Percentiles rank a stretch among this genome's conserved stretches.
Conservation (phyloP, 108 stramenopile genomes). For the Discostella stelligeroides region DNA sequence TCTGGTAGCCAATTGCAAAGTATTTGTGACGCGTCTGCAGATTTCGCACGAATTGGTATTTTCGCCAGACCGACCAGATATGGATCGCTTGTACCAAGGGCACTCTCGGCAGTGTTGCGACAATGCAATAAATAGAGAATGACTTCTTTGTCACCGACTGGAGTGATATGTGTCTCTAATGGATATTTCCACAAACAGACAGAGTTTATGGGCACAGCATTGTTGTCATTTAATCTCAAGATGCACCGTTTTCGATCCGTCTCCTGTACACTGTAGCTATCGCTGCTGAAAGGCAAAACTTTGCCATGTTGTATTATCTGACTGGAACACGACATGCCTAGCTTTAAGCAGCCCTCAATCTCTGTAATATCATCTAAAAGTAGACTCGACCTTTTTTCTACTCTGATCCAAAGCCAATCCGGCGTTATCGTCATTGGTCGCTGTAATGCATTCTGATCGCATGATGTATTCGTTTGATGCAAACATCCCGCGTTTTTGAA, state of each 20-base stretch:
- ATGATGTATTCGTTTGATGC: neutral
- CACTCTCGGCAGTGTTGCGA: neutral
- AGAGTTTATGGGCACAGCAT: neutral
- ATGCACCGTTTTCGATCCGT: neutral
- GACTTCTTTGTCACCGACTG: neutral
- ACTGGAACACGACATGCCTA: slow-evolving; percentile 11
- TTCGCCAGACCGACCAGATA: slow-evolving; percentile 1
- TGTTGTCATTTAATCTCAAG: slow-evolving; percentile 1
- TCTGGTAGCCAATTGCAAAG: slow-evolving; percentile 14
- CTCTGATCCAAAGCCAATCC: slow-evolving; percentile 26
- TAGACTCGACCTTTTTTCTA: slow-evolving; percentile 18
- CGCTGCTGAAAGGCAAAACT: neutral
- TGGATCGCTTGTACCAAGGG: neutral
- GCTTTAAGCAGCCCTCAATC: slow-evolving; percentile 4
- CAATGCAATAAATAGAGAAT: slow-evolving; percentile 13
- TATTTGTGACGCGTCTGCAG: neutral
- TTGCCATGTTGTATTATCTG: slow-evolving; percentile 12
- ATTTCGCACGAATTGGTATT: slow-evolving; percentile 9
- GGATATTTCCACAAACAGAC: slow-evolving; percentile 20
- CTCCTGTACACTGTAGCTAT: neutral
- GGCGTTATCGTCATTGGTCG: slow-evolving; percentile 25
- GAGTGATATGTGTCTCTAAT: slow-evolving; percentile 8
- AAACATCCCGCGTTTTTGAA: neutral
- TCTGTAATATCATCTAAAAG: neutral
- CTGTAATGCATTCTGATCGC: neutral